Evolutionary conservation across 1,284 basidiomycete genomes (phyloP).

Genomic region (Cryptococcus sp.): DNA sequence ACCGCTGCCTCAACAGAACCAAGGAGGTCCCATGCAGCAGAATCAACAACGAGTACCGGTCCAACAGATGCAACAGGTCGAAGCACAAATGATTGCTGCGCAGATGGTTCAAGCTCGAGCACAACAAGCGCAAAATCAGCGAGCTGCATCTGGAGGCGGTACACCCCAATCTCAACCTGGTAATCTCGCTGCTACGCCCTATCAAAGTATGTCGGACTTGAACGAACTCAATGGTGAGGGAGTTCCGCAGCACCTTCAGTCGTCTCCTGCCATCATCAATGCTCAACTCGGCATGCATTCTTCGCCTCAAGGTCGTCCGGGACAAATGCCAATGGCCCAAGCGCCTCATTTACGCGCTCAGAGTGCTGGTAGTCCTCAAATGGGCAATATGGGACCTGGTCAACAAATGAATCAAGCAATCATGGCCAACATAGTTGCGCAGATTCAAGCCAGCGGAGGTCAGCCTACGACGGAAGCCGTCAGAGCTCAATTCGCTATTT

Average conservation of each 20-base stretch:
- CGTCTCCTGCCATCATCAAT: neutral
- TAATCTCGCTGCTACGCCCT: constrained; percentile 23
- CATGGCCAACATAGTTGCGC: constrained; percentile 31
- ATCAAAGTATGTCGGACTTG: constrained; percentile 10
- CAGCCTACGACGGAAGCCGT: constrained; percentile 32
- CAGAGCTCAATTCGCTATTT: constrained; percentile 21
- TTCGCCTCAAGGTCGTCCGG: constrained; percentile 10
- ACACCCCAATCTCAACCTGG: constrained; percentile 27
- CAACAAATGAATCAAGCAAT: constrained; percentile 9
- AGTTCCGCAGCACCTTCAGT: constrained; percentile 1
- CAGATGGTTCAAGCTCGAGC: constrained; percentile 26
- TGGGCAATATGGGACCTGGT: constrained; percentile 4
- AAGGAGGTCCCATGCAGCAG: constrained; percentile 12
- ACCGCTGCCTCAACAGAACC: constrained; percentile 4
- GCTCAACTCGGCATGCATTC: neutral
- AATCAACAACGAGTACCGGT: constrained; percentile 11
- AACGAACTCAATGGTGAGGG: constrained; percentile 6
- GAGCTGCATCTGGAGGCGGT: constrained; percentile 13
- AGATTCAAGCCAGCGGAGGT: constrained; percentile 28
- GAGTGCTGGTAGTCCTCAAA: constrained; percentile 16
- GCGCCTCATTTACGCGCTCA: neutral
- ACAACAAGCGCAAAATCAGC: constrained; percentile 25
- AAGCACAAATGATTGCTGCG: constrained; percentile 37
- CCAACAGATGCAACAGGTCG: constrained; percentile 38
- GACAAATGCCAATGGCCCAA: neutral